A percentile compares a stretch with the other conserved stretches of the same genome.
Conservation (phyloP, 345 rosid species). For the Erucastrum elatum region DNA sequence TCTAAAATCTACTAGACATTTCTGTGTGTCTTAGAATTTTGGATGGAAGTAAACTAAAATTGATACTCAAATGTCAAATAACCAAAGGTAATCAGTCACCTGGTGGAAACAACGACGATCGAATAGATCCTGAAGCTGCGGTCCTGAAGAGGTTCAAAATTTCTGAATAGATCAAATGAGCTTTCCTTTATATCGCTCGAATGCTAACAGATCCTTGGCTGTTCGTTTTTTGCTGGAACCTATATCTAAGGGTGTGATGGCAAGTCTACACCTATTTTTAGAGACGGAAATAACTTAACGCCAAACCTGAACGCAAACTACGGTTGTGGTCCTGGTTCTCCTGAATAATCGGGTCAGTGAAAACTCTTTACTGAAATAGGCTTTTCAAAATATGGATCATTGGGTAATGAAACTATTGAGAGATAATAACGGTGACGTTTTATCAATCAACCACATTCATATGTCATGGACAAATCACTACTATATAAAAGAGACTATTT, state of each 20-base stretch:
- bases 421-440: not conserved
- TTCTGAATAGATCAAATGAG: conserved; percentile 4
- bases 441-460: not conserved
- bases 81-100: not conserved
- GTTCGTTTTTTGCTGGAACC: conserved; percentile 6
- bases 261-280: conserved; percentile 22
- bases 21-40: not conserved
- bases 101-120: conserved; percentile 12
- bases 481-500: no score
- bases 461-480: not conserved
- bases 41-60: not conserved
- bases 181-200: conserved; percentile 19
- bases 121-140: conserved; percentile 1
- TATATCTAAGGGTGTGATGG: conserved; percentile 14
- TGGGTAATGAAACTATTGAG: not conserved
- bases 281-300: not conserved
- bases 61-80: not conserved
- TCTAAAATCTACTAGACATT: not conserved
- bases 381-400: conserved; percentile 7
- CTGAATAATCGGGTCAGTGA: conserved; percentile 5
- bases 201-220: conserved; percentile 18
- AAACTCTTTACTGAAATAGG: conserved; percentile 1
- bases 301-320: not conserved
- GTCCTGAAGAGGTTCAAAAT: conserved; percentile 19
- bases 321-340: conserved; percentile 4